Percentiles rank a stretch among this genome's conserved stretches.
These are phyloP conservation scores for barley (Hordeum vulgare) DNA, from an alignment of 176 grass and related monocot species.

Conservation along the genomic window DNA sequence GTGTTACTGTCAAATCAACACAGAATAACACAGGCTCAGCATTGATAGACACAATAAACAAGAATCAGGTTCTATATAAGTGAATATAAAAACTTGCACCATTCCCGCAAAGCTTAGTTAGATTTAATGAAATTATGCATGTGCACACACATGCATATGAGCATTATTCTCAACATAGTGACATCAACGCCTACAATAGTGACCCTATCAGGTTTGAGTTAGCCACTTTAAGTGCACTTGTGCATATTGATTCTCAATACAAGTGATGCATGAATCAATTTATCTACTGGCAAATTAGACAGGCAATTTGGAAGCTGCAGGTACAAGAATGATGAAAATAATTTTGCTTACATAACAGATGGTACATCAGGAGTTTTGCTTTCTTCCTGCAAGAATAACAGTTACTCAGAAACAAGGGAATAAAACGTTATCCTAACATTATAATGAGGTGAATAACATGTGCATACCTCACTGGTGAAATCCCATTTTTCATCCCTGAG, in stretches of 20 bases:
- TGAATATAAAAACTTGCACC: background rate
- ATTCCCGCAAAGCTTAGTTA: background rate
- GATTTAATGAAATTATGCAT: background rate
- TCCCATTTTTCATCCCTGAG: constrained; percentile 78
- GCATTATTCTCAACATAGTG: background rate
- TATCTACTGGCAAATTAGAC: background rate
- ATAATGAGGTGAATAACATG: background rate
- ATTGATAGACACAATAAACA: background rate
- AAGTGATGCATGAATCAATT: constrained; percentile 6
- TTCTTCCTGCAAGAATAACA: constrained; percentile 33
- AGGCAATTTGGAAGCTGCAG: background rate
- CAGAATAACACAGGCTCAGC: background rate
- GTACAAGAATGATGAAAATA: background rate
- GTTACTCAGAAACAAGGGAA: constrained; percentile 8
- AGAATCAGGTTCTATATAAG: background rate
- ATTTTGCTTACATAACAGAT: constrained; percentile 34
- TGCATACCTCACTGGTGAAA: constrained; percentile 43
- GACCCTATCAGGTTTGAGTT: background rate
- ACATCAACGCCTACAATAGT: background rate
- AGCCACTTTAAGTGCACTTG: background rate
- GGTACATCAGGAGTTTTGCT: constrained; percentile 22
- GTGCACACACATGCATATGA: background rate
- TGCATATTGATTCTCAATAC: background rate
- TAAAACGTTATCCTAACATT: background rate
- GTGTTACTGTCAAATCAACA: background rate